phyloP scores from a whole-genome alignment of 257 asterid genomes.

The Cordia subcordata region DNA sequence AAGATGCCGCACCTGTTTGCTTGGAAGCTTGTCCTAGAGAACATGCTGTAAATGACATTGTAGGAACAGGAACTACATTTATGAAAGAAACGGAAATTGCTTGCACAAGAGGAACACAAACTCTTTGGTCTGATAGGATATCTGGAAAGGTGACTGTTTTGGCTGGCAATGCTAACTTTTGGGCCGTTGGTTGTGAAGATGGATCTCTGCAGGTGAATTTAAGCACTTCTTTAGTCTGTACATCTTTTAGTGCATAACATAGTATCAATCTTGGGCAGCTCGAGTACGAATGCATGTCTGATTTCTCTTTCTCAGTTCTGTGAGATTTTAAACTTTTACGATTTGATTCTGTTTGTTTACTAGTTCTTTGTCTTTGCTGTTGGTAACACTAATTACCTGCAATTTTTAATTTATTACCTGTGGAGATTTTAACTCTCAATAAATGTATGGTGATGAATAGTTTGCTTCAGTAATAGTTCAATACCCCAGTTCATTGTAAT shows the following conservation, averaged over 20 bases:
- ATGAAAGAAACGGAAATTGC: slow-evolving; percentile 76
- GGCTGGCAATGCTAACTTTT: slow-evolving; percentile 94
- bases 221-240: neutral
- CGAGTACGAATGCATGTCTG: too few relatives aligned
- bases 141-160: slow-evolving; percentile 85
- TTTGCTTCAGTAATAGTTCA: too few relatives aligned
- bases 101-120: slow-evolving; percentile 58
- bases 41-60: slow-evolving; percentile 67
- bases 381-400: neutral
- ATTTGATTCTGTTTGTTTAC: too few relatives aligned
- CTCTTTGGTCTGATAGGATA: slow-evolving; percentile 86
- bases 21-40: slow-evolving; percentile 90
- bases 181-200: slow-evolving; percentile 99
- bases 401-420: too few relatives aligned
- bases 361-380: too few relatives aligned
- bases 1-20: slow-evolving; percentile 52
- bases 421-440: too few relatives aligned
- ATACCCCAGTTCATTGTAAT: too few relatives aligned
- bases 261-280: neutral
- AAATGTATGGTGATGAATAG: too few relatives aligned
- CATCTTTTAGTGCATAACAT: neutral
- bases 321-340: too few relatives aligned
- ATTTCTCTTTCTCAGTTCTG: too few relatives aligned
- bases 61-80: slow-evolving; percentile 55
- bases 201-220: slow-evolving; percentile 84